Conservation (phyloP, 352 stramenopile genomes). For the Thraustotheca clavata region DNA sequence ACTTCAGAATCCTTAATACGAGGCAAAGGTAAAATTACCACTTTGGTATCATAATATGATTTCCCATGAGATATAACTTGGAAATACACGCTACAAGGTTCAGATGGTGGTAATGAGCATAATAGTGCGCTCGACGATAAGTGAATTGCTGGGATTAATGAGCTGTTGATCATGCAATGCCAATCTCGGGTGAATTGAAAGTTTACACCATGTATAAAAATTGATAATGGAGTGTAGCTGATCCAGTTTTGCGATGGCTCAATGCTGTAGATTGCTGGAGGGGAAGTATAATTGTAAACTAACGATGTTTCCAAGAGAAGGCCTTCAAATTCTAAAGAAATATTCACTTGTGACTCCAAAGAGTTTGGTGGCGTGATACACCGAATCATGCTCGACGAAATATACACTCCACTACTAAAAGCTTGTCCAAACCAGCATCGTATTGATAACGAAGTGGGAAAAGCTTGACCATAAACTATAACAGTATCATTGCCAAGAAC, state of each 20-base stretch:
- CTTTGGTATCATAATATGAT: background rate
- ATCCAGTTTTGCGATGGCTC: background rate
- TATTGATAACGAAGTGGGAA: conserved; percentile 24
- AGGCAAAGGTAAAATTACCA: background rate
- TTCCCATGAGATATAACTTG: background rate
- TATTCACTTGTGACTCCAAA: background rate
- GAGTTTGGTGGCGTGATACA: background rate
- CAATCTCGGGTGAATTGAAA: background rate
- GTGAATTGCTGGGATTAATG: background rate
- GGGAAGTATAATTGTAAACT: background rate
- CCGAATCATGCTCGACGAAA: conserved; percentile 20
- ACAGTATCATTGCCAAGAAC: conserved; percentile 16
- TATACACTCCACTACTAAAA: conserved; percentile 23
- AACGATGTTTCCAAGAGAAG: background rate
- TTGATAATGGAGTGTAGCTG: background rate
- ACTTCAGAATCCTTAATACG: background rate
- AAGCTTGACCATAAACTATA: conserved; percentile 17
- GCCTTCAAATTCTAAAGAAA: conserved; percentile 5
- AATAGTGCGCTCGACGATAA: background rate
- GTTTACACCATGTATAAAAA: background rate
- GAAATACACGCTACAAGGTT: background rate
- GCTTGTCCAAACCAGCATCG: conserved; percentile 32
- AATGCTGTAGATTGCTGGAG: background rate
- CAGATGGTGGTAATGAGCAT: background rate
- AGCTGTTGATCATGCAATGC: background rate